A percentile compares a stretch with the other conserved stretches of the same genome.
Conservation (phyloP, 1,139 yeast genomes). For the Lodderomyces beijingensis region DNA sequence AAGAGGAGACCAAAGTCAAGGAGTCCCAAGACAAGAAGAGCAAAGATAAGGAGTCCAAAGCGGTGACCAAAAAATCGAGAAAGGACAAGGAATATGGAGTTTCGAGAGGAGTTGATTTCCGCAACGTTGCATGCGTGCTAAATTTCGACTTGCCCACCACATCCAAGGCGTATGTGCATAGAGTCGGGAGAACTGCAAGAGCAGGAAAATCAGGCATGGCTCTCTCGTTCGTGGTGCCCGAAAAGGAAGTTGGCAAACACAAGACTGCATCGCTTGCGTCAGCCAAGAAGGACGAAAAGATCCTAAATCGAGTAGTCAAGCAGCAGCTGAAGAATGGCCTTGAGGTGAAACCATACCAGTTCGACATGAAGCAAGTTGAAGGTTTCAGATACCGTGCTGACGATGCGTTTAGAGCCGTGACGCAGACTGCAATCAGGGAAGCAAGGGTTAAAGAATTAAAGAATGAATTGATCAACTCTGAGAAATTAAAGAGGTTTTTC, state of each 20-base stretch:
- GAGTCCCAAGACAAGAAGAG: conserved; percentile 44
- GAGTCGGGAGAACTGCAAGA: conserved; percentile 97
- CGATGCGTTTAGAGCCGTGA: conserved; percentile 94
- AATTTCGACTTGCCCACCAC: conserved; percentile 93
- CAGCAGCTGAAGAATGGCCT: conserved; percentile 74
- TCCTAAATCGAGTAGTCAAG: conserved; percentile 68
- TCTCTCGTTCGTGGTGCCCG: conserved; percentile 84
- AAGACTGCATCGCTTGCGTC: conserved; percentile 68
- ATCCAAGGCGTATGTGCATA: conserved; percentile 85
- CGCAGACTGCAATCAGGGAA: conserved; percentile 84
- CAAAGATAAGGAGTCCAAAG: conserved; percentile 35
- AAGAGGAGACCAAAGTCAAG: conserved; percentile 31
- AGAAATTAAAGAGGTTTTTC: conserved; percentile 87
- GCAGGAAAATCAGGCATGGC: conserved; percentile 97
- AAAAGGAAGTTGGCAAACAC: conserved; percentile 84
- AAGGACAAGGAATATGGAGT: conserved; percentile 84
- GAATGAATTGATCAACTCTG: conserved; percentile 82
- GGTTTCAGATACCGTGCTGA: conserved; percentile 96
- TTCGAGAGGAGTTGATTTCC: conserved; percentile 95
- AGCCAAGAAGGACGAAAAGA: conserved; percentile 82
- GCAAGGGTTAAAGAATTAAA: conserved; percentile 90
- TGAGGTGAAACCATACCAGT: conserved; percentile 77
- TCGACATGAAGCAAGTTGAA: conserved; percentile 89
- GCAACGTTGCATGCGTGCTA: conserved; percentile 91
- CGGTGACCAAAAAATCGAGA: conserved; percentile 20